Conservation (phyloP, 1,139 yeast species). For the Yamadazyma dushanensis region DNA sequence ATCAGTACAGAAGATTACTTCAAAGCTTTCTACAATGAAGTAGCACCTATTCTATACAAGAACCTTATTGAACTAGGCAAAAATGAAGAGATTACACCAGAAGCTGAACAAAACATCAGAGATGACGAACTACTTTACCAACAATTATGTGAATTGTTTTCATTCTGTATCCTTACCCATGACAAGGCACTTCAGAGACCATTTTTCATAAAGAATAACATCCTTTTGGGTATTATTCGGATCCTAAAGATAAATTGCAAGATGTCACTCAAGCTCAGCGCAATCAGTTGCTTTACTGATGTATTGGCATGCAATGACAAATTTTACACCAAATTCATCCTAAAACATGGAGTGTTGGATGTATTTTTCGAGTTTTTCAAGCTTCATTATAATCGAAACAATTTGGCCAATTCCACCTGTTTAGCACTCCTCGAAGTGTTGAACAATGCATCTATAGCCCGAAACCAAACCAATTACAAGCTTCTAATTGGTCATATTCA, state of each 20-base stretch:
- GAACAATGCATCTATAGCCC: slow-evolving; percentile 25
- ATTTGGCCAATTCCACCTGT: slow-evolving; percentile 73
- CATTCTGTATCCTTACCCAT: slow-evolving; percentile 67
- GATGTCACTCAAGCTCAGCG: slow-evolving; percentile 61
- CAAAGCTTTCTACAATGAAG: slow-evolving; percentile 57
- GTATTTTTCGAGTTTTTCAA: slow-evolving; percentile 52
- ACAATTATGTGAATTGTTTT: slow-evolving; percentile 67
- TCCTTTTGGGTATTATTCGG: slow-evolving; percentile 53
- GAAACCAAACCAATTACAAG: slow-evolving; percentile 41
- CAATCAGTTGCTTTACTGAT: slow-evolving; percentile 62
- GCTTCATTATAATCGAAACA: slow-evolving; percentile 53
- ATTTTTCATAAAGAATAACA: slow-evolving; percentile 57
- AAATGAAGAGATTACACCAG: slow-evolving; percentile 11
- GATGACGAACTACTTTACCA: slow-evolving; percentile 51
- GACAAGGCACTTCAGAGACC: slow-evolving; percentile 54
- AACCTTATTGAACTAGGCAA: slow-evolving; percentile 43
- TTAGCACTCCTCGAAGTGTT: slow-evolving; percentile 66
- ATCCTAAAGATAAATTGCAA: slow-evolving; percentile 38
- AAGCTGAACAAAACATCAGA: slow-evolving; percentile 15
- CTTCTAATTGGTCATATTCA: slow-evolving; percentile 52
- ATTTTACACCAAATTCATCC: slow-evolving; percentile 54
- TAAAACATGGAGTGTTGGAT: slow-evolving; percentile 54
- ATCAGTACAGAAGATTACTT: slow-evolving; percentile 54
- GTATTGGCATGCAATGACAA: slow-evolving; percentile 63
- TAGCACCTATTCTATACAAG: slow-evolving; percentile 59